Base-by-base conservation (phyloP, 2,329 filamentous ascomycete genomes). In the Thelonectria rubi region DNA sequence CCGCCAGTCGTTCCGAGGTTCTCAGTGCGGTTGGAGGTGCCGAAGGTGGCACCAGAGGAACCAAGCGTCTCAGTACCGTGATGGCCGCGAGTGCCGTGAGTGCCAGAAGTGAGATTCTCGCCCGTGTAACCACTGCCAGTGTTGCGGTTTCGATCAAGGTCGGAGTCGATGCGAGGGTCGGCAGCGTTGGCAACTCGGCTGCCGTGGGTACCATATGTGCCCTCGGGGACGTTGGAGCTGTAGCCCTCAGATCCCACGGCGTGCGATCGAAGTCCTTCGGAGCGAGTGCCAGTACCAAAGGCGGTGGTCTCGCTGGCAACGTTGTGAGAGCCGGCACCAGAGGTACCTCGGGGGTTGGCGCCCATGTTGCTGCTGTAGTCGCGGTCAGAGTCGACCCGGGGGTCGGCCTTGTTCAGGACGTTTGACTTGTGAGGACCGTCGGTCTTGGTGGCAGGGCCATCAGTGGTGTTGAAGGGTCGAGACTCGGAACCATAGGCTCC, bases 81-180 rank as follows among this genome's bases (percentile, higher is more conserved):
- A 26, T 61, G 57, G 20, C 10, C 24, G 42, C 55, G 43, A 43
- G 53, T 56, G 17, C 65, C 65, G 3, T 43, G 40, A 8, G 40
- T 30, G 2, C 17, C 47, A 43, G 40, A 43, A 20, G 40, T 37
- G 65, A 63, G 59, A 14, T 61, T 37, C 64, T 63, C 56, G 15
- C 59, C 39, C n/a, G 60, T 50, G 40, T 51, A 39, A n/a, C 55
- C 62, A 26, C 55, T 34, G 40, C 74, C 73, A 20, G 72, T 18
- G 65, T 69, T 75, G 48, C 69, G 69, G 61, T 69, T 74, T 58
- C 72, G 69, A 60, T 82, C 81, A n/a, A 80, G 76, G 70, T 87
- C 83, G 5, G 81, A 83, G 69, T 87, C 84, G 42, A 86, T 76
- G 30, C 82, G 76, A 18, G 84, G 84, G 60, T 87, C 85, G 1